Conservation (phyloP, 2,329 filamentous ascomycete genomes). For the Blastomyces gilchristii region DNA sequence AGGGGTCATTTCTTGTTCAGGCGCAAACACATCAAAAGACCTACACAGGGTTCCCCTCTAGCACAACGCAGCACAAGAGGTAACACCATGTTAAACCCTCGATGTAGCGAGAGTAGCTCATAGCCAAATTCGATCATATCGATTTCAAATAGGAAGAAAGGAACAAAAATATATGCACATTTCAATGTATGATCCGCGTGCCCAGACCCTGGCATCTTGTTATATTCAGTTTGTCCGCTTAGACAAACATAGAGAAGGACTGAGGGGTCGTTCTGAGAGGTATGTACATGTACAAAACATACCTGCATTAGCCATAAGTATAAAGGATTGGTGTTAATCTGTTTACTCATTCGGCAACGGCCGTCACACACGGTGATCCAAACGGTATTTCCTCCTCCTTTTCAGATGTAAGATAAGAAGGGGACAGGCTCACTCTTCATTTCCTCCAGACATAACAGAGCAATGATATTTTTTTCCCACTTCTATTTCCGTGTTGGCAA, state of each 20-base stretch:
- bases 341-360: not conserved
- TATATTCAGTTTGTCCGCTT: not conserved
- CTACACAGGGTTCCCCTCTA: not conserved
- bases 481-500: not conserved
- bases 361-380: not conserved
- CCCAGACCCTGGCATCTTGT: not conserved
- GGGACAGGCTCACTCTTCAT: not conserved
- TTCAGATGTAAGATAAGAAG: not conserved
- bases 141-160: slow-evolving; percentile 1
- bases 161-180: not conserved
- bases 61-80: slow-evolving; percentile 1
- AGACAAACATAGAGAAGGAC: not conserved
- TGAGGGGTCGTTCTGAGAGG: not conserved
- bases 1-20: not conserved
- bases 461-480: not conserved
- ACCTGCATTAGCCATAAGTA: not conserved
- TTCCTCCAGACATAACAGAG: not conserved
- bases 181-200: not conserved
- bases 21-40: not conserved
- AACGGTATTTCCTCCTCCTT: not conserved
- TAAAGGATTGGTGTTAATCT: not conserved
- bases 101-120: not conserved
- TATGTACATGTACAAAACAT: not conserved
- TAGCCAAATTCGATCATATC: not conserved
- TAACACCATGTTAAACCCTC: slow-evolving; percentile 2